These are phyloP conservation scores for Quercus berberidifolia DNA, from an alignment of 306 rosid genomes.

Conservation along the genomic window DNA sequence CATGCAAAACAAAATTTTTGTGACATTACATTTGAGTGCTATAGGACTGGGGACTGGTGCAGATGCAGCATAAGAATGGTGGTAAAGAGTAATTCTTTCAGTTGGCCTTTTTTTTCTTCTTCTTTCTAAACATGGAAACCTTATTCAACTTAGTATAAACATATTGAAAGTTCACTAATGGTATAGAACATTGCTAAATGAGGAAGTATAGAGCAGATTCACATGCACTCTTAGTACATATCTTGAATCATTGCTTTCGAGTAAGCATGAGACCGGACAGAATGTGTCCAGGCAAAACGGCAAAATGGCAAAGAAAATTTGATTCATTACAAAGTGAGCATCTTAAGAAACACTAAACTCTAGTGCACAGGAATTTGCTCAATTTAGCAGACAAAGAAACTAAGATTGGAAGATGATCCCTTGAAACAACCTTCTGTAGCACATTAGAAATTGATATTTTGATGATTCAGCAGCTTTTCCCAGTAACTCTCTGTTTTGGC, in stretches of 20 bases:
- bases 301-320: neutral
- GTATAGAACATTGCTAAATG: neutral
- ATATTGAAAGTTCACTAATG: neutral
- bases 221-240: neutral
- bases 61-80: neutral
- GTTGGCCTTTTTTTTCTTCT: neutral
- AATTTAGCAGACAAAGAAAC: neutral
- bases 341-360: neutral
- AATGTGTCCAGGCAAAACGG: neutral
- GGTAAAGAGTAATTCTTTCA: too few species aligned
- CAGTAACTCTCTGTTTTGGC: neutral
- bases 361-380: conserved; percentile 1
- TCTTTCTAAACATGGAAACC: neutral
- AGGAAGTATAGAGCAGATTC: neutral
- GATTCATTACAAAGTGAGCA: neutral
- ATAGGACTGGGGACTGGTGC: neutral
- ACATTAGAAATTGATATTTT: neutral
- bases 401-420: neutral
- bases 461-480: neutral
- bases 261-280: neutral
- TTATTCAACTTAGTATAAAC: neutral
- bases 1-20: too few species aligned
- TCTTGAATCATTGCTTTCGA: neutral
- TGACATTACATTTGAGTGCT: too few species aligned
- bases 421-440: conserved; percentile 7